These are phyloP conservation scores for Nidularia sp. DNA, from an alignment of 768 basidiomycete genomes.

Conservation along the genomic window DNA sequence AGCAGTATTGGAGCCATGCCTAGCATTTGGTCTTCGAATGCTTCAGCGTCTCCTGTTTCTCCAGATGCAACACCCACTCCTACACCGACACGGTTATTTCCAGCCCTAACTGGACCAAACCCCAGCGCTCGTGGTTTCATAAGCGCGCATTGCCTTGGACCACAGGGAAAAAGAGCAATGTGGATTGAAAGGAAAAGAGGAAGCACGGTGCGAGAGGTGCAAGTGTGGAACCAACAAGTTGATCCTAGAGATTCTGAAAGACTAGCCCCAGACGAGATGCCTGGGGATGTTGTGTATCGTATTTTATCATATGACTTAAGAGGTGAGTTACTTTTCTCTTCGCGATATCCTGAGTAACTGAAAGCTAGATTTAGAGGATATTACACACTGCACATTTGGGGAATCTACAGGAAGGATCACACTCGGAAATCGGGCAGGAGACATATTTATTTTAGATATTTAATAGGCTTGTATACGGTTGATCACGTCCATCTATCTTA, in stretches of 20 bases:
- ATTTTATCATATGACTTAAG: slow-evolving; percentile 31
- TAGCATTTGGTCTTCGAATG: slow-evolving; percentile 3
- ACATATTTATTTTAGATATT: slow-evolving; percentile 24
- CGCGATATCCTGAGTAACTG: slow-evolving; percentile 1
- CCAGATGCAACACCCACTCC: slow-evolving; percentile 8
- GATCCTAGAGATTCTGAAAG: slow-evolving; percentile 3
- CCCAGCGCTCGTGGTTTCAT: slow-evolving; percentile 39
- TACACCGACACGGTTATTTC: slow-evolving; percentile 4
- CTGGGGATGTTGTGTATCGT: slow-evolving; percentile 23
- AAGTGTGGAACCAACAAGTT: slow-evolving; percentile 29
- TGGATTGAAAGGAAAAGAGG: slow-evolving; percentile 51
- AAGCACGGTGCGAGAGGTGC: slow-evolving; percentile 36
- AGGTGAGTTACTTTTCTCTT: background rate
- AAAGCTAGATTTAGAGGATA: slow-evolving; percentile 28
- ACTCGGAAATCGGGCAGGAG: slow-evolving; percentile 36
- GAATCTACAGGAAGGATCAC: slow-evolving; percentile 41
- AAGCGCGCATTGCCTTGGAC: slow-evolving; percentile 42
- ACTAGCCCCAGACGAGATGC: slow-evolving; percentile 14
- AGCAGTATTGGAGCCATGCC: slow-evolving; percentile 8
- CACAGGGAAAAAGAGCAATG: slow-evolving; percentile 45
- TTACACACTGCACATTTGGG: slow-evolving; percentile 39
- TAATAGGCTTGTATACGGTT: too few relatives aligned
- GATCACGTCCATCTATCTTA: too few relatives aligned
- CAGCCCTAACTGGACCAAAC: background rate
- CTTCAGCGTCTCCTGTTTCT: slow-evolving; percentile 5